Conservation (phyloP, 1,139 yeast species). For the Magnusiomyces tetraspermus region DNA sequence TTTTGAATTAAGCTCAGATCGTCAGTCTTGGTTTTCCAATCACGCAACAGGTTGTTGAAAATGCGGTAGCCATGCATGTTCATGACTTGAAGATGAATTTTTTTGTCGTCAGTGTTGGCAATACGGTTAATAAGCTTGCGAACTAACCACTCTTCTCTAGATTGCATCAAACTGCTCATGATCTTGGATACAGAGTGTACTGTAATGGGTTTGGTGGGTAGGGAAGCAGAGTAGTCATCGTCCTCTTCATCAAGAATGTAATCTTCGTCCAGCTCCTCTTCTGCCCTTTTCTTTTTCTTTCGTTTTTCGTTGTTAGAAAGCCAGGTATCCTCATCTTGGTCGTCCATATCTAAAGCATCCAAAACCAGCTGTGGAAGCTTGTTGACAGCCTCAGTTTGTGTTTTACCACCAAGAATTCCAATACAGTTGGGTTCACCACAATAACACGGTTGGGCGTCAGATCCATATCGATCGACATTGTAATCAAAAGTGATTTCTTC, state of each 20-base stretch:
- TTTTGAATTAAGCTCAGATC: slow-evolving; percentile 32
- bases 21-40: slow-evolving; percentile 25
- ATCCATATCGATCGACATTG: slow-evolving; percentile 93
- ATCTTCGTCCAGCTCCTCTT: slow-evolving; percentile 38
- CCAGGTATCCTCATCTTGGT: slow-evolving; percentile 38
- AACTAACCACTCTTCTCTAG: slow-evolving; percentile 60
- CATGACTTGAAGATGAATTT: slow-evolving; percentile 53
- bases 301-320: slow-evolving; percentile 43
- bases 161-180: slow-evolving; percentile 73
- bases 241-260: slow-evolving; percentile 22
- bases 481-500: slow-evolving; percentile 95
- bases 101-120: slow-evolving; percentile 44
- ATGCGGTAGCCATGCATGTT: slow-evolving; percentile 84
- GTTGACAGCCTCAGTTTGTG: slow-evolving; percentile 85
- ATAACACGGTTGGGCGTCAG: slow-evolving; percentile 86
- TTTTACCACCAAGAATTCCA: slow-evolving; percentile 91
- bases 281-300: slow-evolving; percentile 36
- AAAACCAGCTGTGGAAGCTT: slow-evolving; percentile 73
- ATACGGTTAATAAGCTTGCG: slow-evolving; percentile 61
- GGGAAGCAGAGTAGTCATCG: slow-evolving; percentile 51
- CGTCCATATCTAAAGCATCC: slow-evolving; percentile 75
- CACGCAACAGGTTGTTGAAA: slow-evolving; percentile 50
- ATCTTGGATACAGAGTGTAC: slow-evolving; percentile 56
- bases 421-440: slow-evolving; percentile 91
- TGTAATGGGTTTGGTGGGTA: slow-evolving; percentile 46